Percentiles rank a stretch among this genome's conserved stretches.
These are phyloP conservation scores for Groenewaldozyma sp. DNA, from an alignment of 1,139 yeast genomes.

Conservation along the genomic window DNA sequence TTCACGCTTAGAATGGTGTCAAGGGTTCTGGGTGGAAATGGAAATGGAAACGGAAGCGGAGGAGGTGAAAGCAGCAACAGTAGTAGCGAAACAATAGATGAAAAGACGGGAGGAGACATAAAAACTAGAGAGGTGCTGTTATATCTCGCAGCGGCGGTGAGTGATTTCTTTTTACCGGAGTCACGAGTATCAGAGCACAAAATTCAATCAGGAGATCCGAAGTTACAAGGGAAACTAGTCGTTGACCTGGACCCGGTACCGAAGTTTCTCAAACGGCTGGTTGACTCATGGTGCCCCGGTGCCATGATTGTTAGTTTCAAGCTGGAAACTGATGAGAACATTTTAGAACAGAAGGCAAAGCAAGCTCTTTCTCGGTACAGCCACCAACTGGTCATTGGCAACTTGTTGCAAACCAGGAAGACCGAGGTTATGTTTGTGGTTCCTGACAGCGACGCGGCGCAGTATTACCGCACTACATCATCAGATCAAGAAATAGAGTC, in stretches of 20 bases:
- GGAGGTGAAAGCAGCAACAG: too few relatives aligned
- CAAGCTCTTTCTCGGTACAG: constrained; percentile 75
- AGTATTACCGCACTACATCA: constrained; percentile 30
- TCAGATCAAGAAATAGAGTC: constrained; percentile 57
- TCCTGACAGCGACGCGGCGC: constrained; percentile 28
- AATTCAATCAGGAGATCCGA: constrained; percentile 66
- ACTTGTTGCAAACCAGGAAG: constrained; percentile 81
- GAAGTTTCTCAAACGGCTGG: constrained; percentile 77
- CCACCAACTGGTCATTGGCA: constrained; percentile 93
- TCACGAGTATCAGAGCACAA: constrained; percentile 85
- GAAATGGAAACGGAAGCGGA: too few relatives aligned
- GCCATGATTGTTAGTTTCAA: constrained; percentile 95
- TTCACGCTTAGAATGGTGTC: constrained; percentile 72
- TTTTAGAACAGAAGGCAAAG: constrained; percentile 65
- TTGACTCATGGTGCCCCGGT: constrained; percentile 89
- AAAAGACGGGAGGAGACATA: too few relatives aligned
- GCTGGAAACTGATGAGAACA: constrained; percentile 72
- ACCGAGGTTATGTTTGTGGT: constrained; percentile 80
- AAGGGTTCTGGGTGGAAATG: constrained; percentile 37
- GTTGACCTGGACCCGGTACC: constrained; percentile 94
- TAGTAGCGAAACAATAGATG: constrained; percentile 22
- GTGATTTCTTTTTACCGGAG: constrained; percentile 87
- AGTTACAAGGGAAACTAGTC: constrained; percentile 51
- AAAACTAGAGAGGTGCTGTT: constrained; percentile 35
- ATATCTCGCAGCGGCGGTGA: constrained; percentile 94